Conservation (phyloP, 2,329 filamentous ascomycete genomes). For the Lachnellula suecica region DNA sequence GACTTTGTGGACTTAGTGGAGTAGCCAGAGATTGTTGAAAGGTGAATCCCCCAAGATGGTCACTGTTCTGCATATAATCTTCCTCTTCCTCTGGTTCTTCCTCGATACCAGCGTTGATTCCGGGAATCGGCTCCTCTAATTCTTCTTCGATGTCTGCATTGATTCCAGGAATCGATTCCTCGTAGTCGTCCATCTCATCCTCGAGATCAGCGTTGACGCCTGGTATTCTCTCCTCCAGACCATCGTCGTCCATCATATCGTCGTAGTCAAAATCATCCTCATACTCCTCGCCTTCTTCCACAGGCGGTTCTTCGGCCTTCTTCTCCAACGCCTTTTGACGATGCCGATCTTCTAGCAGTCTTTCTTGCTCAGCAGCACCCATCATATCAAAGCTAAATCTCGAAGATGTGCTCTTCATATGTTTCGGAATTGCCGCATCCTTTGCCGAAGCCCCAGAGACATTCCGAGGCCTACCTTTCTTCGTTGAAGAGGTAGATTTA, state of each 20-base stretch:
- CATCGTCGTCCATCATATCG: constrained; percentile 63
- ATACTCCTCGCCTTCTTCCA: constrained; percentile 42
- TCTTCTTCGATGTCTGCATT: constrained; percentile 43
- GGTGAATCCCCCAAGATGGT: constrained; percentile 27
- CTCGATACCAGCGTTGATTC: constrained; percentile 22
- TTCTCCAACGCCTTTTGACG: constrained; percentile 65
- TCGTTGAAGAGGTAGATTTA: constrained; percentile 19
- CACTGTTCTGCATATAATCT: constrained; percentile 1
- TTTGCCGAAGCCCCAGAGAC: constrained; percentile 48
- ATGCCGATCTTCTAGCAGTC: constrained; percentile 71
- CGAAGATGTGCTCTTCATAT: constrained; percentile 76
- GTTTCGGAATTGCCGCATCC: constrained; percentile 51
- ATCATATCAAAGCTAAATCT: constrained; percentile 82
- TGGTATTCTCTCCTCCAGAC: constrained; percentile 66
- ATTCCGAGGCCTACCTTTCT: constrained; percentile 45
- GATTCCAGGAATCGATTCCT: constrained; percentile 63
- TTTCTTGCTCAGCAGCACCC: constrained; percentile 66
- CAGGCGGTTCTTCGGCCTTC: constrained; percentile 40
- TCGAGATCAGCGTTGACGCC: constrained; percentile 48
- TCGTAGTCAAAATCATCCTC: constrained; percentile 64
- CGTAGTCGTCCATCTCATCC: constrained; percentile 45
- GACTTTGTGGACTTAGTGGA: constrained; percentile 49
- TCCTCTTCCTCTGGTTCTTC: constrained; percentile 19
- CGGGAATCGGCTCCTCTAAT: constrained; percentile 21
- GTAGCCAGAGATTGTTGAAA: constrained; percentile 49